These are phyloP conservation scores for Rhodotorula kratochvilovae DNA, from an alignment of 768 basidiomycete genomes.

Conservation along the genomic window DNA sequence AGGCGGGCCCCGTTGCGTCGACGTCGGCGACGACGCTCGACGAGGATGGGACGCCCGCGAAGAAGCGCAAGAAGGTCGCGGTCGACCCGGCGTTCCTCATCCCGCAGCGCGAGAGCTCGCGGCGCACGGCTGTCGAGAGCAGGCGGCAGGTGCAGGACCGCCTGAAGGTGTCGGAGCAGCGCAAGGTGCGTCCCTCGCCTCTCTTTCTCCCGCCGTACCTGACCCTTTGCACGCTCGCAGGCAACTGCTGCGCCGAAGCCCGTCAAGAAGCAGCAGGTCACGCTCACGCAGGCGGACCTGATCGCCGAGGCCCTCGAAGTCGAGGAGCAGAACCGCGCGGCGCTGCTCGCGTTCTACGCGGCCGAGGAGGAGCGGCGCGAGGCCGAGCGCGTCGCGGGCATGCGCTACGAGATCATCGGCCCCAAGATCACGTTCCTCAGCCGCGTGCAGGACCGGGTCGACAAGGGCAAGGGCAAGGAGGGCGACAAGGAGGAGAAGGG, in stretches of 20 bases:
- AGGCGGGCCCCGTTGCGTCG: conserved; percentile 23
- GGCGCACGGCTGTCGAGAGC: conserved; percentile 28
- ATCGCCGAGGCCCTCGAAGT: conserved; percentile 77
- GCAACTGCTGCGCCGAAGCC: conserved; percentile 11
- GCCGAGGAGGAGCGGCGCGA: conserved; percentile 77
- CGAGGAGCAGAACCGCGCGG: conserved; percentile 75
- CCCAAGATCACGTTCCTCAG: conserved; percentile 50
- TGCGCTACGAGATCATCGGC: conserved; percentile 60
- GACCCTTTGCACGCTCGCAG: neutral
- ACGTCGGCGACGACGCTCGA: conserved; percentile 33
- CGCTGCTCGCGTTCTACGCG: conserved; percentile 72
- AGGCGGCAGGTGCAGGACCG: conserved; percentile 48
- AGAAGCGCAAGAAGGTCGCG: conserved; percentile 20
- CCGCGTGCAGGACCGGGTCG: conserved; percentile 21
- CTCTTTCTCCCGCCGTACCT: neutral
- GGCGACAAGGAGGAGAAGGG: conserved; percentile 7
- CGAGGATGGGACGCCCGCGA: conserved; percentile 3
- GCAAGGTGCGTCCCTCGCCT: conserved; percentile 9
- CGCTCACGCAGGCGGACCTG: conserved; percentile 70
- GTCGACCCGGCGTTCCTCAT: conserved; percentile 5
- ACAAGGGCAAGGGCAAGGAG: conserved; percentile 18
- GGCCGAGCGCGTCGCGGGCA: conserved; percentile 52
- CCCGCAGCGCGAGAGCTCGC: conserved; percentile 30
- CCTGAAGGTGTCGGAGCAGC: conserved; percentile 15
- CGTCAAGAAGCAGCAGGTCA: conserved; percentile 7